Evolutionary conservation across 345 rosid genomes (phyloP), one percentile per base, ranked within the genome.

Genomic region (Eucalyptus pumila): DNA sequence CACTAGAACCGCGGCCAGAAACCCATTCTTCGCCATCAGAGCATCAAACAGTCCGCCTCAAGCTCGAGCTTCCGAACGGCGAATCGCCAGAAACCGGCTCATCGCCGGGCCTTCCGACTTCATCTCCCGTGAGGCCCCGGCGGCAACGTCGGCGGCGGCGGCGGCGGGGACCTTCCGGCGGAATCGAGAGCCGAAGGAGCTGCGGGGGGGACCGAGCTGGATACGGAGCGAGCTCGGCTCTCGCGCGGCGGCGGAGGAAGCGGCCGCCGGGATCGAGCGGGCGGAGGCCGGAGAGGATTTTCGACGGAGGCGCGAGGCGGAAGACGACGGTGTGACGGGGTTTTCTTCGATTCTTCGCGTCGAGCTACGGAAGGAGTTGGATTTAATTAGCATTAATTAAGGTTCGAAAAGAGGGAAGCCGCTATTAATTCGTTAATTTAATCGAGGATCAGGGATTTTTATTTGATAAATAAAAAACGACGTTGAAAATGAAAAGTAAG

Each of bases 1-100:
- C 92, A 95, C 90, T 9, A 93, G 90, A 87, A 95, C 5, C 87
- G 93, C 89, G 65, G 91, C 91, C 17, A 87, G 54, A 24, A 89
- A 88, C 91, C 89, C 89, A 89, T 72, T 92, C 91, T 86, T 91
- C 48, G 52, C 94, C 95, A 95, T 94, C 62, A 91, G 30, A 80
- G 48, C 88, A n/a, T 69, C 24, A 54, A 86, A 54, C 1, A 51
- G 26, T 56, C 30, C 62, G 30, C 44, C 24, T 69, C 72, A 48
- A 32, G 16, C 26, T 40, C 62, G 52, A 62, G 51, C 37, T 23
- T 13, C 37, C 32, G 88, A 72, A 26, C 56, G 49, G 11, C 47
- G 44, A 54, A 83, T 88, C 80, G 23, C 32, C 89, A 19, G 86
- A 67, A 37, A 51, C 56, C 45, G 40, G 6, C 30, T 14, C 81